A percentile compares a stretch with the other conserved stretches of the same genome.
Conservation (phyloP, 768 basidiomycete species). For the Pleurotus djamor region DNA sequence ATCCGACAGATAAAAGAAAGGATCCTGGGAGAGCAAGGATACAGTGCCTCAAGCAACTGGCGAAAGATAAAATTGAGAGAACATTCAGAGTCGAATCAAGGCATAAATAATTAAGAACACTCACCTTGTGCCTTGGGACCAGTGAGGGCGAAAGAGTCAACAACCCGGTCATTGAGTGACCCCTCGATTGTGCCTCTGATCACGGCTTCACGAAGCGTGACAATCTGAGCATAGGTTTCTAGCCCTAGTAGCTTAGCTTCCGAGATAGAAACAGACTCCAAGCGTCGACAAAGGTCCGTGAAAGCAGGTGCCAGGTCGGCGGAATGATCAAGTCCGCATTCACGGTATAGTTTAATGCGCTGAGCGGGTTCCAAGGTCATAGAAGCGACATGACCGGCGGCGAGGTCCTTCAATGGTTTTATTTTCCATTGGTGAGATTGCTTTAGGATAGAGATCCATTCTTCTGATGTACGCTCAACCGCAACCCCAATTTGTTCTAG, state of each 20-base stretch:
- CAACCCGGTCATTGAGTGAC: neutral
- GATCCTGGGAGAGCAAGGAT: too few relatives aligned
- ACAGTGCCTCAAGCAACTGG: too few relatives aligned
- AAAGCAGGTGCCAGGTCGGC: neutral
- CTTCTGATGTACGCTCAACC: neutral
- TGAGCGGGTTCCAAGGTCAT: neutral
- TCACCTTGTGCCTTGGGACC: too few relatives aligned
- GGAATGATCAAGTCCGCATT: neutral
- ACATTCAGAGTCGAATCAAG: too few relatives aligned
- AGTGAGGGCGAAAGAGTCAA: neutral
- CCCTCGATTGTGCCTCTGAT: neutral
- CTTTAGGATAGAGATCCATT: constrained; percentile 4
- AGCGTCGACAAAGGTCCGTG: neutral
- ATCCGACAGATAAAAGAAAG: too few relatives aligned
- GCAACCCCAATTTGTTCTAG: neutral
- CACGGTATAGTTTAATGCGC: neutral
- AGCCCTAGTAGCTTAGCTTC: neutral
- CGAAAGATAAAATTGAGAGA: too few relatives aligned
- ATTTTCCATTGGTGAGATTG: constrained; percentile 2
- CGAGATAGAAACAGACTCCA: neutral
- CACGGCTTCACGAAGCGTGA: neutral
- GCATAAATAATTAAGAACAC: too few relatives aligned
- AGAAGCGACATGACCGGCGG: neutral
- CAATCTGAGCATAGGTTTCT: constrained; percentile 1
- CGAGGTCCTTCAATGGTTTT: neutral